Base-by-base conservation (phyloP, 78 protist species). In the Mantamonas sphyraenae region DNA sequence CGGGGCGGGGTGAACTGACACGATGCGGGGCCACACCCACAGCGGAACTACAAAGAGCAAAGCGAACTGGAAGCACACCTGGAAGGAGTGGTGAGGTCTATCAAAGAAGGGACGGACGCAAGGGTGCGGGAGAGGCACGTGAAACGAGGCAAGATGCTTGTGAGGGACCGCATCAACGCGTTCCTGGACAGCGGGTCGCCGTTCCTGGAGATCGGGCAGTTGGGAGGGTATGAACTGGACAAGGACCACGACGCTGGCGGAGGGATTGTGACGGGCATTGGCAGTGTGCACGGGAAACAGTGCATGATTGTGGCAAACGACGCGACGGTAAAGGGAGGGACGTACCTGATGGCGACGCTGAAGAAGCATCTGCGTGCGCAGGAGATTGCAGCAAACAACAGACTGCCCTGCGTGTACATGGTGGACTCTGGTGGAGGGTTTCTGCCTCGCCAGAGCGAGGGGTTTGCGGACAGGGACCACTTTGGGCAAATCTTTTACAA, bases 161-260 rank as follows among this genome's bases (percentile, higher is more conserved):
- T 17, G 19, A 28, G 68, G 33, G 66, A 30, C 53, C 39, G 68
- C 16, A 34, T 76, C 19, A 67, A 67, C 1, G 33, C 51, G 1
- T n/a, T 76, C 10, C 59, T 76, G 22, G 81, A 76, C 64, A 9
- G 56, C 10, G 81, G 68, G 61, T 37, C 61, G 14, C 81, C 81
- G 24, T 76, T 76, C 35, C 35, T 76, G 38, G 81, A 76, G 58
- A 47, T 76, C 39, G 24, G 58, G 26, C 76, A 70, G 28, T 28
- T 76, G 17, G 75, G 58, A 1, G 81, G 81, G 33, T 68, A 16
- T 20, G 64, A 47, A 1, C 53, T 31, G 39, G 31, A 55, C 37
- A 39, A 58, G 14, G 58, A 42, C 20, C 16, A 17, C 19, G 10
- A 12, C 47, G 2, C 38, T 7, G 30, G 19, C 17, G 22, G 8